Evolutionary conservation across 2,329 filamentous ascomycete genomes (phyloP), one percentile per base, ranked within the genome.

Genomic region (Dactylonectria macrodidyma): DNA sequence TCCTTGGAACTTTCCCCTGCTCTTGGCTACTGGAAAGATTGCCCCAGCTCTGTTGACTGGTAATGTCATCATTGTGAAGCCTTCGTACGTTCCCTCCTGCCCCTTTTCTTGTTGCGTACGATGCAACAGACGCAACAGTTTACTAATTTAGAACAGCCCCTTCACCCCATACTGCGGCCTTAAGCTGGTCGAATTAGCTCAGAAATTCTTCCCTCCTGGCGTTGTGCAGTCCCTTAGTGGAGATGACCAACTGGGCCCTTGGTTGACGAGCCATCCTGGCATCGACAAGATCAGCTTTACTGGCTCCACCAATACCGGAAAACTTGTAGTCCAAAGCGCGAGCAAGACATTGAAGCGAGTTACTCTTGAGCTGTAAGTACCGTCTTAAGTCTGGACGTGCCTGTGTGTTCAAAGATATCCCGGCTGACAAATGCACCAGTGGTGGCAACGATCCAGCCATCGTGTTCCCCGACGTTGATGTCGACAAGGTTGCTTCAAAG

Each of bases 231-330:
- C 83, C 1, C 78, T 92, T 2, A 87, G 87, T 59, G 90, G 90
- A 5, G 88, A 88, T 59, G 89, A 91, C 71, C 81, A 84, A 55
- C 85, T 92, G 5, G 90, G 90, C 3, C 88, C 87, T 0, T 84
- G 83, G 83, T 77, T 92, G 57, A 90, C 88, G 0, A 77, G 76
- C 16, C 89, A 92, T 73, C 87, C 88, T 0, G 87, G 83, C 16
- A 85, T 91, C 61, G 84, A 86, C 65, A 92, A 90, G 82, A 87
- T 92, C 75, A 85, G 83, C 71, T 92, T 92, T 79, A 92, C 90
- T 0, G 89, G 90, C 2, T 90, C 87, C 10, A 88, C 83, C 9
- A 81, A 83, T 0, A 90, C 88, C 0, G 90, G 89, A 12, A 91
- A 90, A 81, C 85, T 85, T 75, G 86, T 92, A 59, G 87, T 90